These are phyloP conservation scores for Blastobotrys proliferans DNA, from an alignment of 1,139 yeast genomes.

Conservation along the genomic window DNA sequence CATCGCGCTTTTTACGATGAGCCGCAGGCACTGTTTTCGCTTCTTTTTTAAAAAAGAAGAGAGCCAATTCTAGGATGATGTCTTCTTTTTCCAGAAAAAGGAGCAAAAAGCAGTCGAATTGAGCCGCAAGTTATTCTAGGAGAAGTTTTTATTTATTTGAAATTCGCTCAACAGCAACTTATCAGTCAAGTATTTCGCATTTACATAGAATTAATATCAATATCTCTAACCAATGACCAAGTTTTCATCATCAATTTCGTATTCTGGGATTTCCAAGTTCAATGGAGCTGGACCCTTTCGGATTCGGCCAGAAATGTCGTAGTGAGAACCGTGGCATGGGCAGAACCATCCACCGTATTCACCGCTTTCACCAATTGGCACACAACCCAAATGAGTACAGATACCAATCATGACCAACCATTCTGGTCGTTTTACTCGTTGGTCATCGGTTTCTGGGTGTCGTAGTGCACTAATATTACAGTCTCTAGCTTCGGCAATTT, in stretches of 20 bases:
- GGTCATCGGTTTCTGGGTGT: constrained; percentile 91
- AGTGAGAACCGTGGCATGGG: constrained; percentile 99
- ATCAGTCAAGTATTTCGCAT: not conserved
- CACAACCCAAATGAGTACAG: constrained; percentile 99
- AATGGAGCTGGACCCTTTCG: constrained; percentile 99
- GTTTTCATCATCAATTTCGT: constrained; percentile 75
- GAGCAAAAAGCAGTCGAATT: not conserved
- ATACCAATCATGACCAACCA: constrained; percentile 99
- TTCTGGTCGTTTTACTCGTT: constrained; percentile 95
- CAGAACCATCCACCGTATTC: constrained; percentile 99
- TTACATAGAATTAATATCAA: not conserved
- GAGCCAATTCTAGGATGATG: not conserved
- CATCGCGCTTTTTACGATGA: no score
- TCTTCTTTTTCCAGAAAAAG: not conserved
- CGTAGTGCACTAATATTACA: constrained; percentile 74
- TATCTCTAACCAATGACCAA: constrained; percentile 66
- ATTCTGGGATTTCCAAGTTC: constrained; percentile 94
- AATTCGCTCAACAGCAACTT: not conserved
- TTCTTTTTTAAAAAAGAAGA: no score
- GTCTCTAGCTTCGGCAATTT: constrained; percentile 89
- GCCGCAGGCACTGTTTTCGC: no score
- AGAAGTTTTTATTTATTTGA: no score
- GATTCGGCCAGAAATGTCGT: constrained; percentile 98
- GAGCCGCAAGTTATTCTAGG: no score
- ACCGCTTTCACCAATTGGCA: constrained; percentile 99